These are phyloP conservation scores for Quercus mongolica DNA, from an alignment of 306 rosid species.

Conservation along the genomic window DNA sequence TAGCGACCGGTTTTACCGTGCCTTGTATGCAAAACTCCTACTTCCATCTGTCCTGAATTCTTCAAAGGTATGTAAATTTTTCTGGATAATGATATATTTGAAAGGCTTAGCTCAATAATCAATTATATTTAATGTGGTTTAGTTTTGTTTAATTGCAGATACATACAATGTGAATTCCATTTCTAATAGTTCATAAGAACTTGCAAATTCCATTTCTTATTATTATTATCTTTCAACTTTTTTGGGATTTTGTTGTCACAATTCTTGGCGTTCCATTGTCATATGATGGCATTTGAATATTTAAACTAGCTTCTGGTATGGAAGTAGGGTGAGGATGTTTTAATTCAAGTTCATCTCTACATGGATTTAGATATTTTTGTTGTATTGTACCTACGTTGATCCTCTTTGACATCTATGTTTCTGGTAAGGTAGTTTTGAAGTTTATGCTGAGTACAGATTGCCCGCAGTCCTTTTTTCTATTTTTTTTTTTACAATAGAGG, in stretches of 20 bases:
- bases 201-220: not conserved
- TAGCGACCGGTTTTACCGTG: conserved; percentile 90
- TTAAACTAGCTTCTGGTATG: not conserved
- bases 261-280: not conserved
- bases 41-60: conserved; percentile 92
- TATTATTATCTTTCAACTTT: not conserved
- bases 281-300: not conserved
- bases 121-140: not conserved
- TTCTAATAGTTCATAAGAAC: not conserved
- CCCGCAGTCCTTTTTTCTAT: too few species aligned
- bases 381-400: not conserved
- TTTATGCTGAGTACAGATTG: not conserved
- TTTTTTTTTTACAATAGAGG: too few species aligned
- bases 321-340: not conserved
- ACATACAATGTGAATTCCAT: not conserved
- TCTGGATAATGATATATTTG: not conserved
- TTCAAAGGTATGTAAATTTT: conserved; percentile 62
- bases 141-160: not conserved
- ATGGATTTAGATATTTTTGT: not conserved
- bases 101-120: not conserved
- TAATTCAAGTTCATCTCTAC: not conserved
- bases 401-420: not conserved
- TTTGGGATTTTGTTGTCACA: not conserved
- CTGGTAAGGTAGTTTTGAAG: not conserved
- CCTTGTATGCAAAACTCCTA: conserved; percentile 78